A percentile compares a stretch with the other conserved stretches of the same genome.
phyloP scores from a whole-genome alignment of 73 alveolate species.

The Paramecium caudatum region DNA sequence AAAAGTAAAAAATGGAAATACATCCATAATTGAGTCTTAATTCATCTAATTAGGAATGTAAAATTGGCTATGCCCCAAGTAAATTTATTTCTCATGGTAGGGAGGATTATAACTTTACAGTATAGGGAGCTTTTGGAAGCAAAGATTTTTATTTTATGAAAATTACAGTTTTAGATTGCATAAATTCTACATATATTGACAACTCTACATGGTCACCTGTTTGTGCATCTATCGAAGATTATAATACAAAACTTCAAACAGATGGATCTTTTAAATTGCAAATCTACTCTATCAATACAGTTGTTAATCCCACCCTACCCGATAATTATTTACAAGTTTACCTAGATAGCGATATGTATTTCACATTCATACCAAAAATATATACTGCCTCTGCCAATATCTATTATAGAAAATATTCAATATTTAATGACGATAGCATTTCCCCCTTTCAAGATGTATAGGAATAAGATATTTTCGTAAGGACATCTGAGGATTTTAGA shows the following conservation, averaged over 20 bases:
- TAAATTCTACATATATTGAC: not conserved
- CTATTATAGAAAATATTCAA: conserved; percentile 17
- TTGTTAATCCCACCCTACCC: conserved; percentile 30
- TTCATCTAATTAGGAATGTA: not conserved
- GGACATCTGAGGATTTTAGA: conserved; percentile 27
- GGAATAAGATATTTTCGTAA: not conserved
- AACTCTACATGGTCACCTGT: not conserved
- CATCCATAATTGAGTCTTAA: not conserved
- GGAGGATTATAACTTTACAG: not conserved
- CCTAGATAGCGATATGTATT: conserved; percentile 34
- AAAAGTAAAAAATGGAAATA: conserved; percentile 25
- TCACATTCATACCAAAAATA: conserved; percentile 14
- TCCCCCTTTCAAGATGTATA: not conserved
- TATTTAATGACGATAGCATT: conserved; percentile 8
- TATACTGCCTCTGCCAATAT: not conserved
- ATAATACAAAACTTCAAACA: not conserved
- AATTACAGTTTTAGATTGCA: conserved; percentile 20
- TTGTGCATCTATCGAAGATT: conserved; percentile 2
- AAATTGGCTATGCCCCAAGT: conserved; percentile 53
- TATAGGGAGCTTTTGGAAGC: conserved; percentile 17
- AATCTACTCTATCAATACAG: not conserved
- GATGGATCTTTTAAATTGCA: conserved; percentile 19
- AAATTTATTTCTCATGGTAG: not conserved
- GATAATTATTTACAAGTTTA: not conserved
- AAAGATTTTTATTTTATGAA: conserved; percentile 11